phyloP scores from a whole-genome alignment of 306 rosid species.

The Castanea mollissima region DNA sequence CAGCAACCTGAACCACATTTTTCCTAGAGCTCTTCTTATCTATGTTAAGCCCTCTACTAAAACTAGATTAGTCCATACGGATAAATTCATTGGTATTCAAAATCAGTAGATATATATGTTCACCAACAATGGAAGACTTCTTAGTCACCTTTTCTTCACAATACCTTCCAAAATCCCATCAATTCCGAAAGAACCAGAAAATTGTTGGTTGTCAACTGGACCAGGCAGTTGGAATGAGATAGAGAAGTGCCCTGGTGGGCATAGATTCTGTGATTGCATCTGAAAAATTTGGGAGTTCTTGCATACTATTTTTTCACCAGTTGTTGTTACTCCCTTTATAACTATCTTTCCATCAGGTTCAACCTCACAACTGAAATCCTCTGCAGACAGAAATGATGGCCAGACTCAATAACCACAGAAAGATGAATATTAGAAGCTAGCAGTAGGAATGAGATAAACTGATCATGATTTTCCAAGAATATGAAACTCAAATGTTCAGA shows the following conservation, averaged over 20 bases:
- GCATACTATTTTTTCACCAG: conserved; percentile 37
- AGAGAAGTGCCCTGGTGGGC: conserved; percentile 42
- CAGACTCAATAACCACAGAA: background rate
- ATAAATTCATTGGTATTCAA: too few relatives aligned
- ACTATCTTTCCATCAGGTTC: conserved; percentile 35
- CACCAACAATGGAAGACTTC: background rate
- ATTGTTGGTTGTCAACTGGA: conserved; percentile 32
- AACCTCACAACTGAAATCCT: conserved; percentile 41
- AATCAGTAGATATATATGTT: background rate
- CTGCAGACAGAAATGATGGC: conserved; percentile 12
- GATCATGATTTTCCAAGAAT: too few relatives aligned
- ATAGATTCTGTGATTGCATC: conserved; percentile 42
- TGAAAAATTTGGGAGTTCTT: conserved; percentile 37
- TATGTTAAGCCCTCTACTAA: background rate
- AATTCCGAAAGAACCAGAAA: conserved; percentile 36
- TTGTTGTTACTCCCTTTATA: conserved; percentile 35
- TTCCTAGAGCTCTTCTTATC: background rate
- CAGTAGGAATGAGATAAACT: background rate
- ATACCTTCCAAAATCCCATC: conserved; percentile 41
- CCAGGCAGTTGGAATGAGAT: conserved; percentile 46
- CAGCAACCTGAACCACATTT: background rate
- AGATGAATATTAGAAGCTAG: background rate
- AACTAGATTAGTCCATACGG: background rate
- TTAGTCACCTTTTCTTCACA: conserved; percentile 30
- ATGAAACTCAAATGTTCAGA: too few relatives aligned